phyloP scores from a whole-genome alignment of 352 stramenopile genomes.

The Phytophthora pluvialis region DNA sequence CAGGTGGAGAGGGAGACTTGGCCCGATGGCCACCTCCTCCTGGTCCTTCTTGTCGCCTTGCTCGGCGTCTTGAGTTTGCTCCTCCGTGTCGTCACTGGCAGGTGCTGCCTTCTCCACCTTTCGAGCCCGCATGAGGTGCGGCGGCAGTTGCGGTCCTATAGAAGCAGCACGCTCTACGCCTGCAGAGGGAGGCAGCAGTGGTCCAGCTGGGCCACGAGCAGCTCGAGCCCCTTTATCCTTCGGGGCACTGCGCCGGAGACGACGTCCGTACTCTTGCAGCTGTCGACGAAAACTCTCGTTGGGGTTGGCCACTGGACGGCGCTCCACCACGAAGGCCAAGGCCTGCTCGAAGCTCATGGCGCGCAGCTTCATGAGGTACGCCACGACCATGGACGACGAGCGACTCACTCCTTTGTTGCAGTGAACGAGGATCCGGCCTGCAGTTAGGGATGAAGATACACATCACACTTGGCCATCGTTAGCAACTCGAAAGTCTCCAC shows the following conservation, averaged over 20 bases:
- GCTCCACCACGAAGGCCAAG: constrained; percentile 58
- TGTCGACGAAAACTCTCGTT: constrained; percentile 78
- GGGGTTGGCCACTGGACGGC: constrained; percentile 69
- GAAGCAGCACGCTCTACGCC: constrained; percentile 17
- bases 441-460: constrained; percentile 18
- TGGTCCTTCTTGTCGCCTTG: constrained; percentile 4
- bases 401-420: constrained; percentile 93
- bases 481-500: constrained; percentile 23
- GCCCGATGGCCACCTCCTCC: constrained; percentile 29
- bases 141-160: constrained; percentile 72
- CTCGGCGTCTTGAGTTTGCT: not conserved
- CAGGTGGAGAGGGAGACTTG: constrained; percentile 37
- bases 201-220: constrained; percentile 34
- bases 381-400: constrained; percentile 89
- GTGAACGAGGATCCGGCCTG: constrained; percentile 90
- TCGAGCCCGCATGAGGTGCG: constrained; percentile 36
- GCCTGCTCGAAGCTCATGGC: constrained; percentile 74
- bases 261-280: constrained; percentile 60
- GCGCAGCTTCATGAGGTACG: constrained; percentile 91
- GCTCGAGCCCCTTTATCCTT: constrained; percentile 36
- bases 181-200: constrained; percentile 27
- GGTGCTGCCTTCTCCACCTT: not conserved
- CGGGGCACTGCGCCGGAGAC: constrained; percentile 37
- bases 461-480: constrained; percentile 45
- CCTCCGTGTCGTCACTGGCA: not conserved